Evolutionary conservation across 352 stramenopile genomes (phyloP), one percentile per base, ranked within the genome.

Genomic region (Albugo candida): DNA sequence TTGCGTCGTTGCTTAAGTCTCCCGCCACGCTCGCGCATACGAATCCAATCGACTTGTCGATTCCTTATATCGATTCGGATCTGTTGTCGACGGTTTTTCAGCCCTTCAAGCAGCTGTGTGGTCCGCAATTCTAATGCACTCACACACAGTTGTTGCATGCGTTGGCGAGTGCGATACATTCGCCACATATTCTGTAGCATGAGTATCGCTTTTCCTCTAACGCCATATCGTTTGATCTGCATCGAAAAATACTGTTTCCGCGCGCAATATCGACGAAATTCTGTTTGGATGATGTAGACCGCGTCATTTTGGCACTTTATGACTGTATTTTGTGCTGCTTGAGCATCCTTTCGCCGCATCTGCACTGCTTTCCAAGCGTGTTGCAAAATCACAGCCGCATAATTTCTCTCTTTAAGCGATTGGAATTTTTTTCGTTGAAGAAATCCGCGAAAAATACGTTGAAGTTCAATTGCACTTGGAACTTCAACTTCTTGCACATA

Each of bases 61-160:
- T 89, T 74, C 2, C 77, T 51, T 16, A 80, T 61, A 45, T 86
- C 76, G 41, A 85, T 78, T 44, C 79, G 60, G 34, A 86, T 73
- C 51, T 81, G 73, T 20, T 86, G 71, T 5, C 65, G 67, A 5
- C 64, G 48, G 17, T 82, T 61, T 41, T 82, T 81, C 5, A 55
- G 55, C 13, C 64, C 45, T 0, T 69, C 81, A 13, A 86, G 50
- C 18, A 65, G 53, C 14, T 53, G 54, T 4, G 72, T 74, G 31
- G 71, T 83, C 5, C 71, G 65, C 48, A 86, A 71, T 20, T 86
- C 64, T 5, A 67, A 48, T 12, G 75, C 69, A 43, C 70, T 79
- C 8, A 85, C 64, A 13, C 76, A 67, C 34, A 86, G 83, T 46
- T 75, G 55, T n/a, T 61, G 58, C 11, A 86, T 61, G 37, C 75